These are phyloP conservation scores for Schoenoplectus triqueter DNA, from an alignment of 202 grass and related monocot genomes.

Conservation along the genomic window DNA sequence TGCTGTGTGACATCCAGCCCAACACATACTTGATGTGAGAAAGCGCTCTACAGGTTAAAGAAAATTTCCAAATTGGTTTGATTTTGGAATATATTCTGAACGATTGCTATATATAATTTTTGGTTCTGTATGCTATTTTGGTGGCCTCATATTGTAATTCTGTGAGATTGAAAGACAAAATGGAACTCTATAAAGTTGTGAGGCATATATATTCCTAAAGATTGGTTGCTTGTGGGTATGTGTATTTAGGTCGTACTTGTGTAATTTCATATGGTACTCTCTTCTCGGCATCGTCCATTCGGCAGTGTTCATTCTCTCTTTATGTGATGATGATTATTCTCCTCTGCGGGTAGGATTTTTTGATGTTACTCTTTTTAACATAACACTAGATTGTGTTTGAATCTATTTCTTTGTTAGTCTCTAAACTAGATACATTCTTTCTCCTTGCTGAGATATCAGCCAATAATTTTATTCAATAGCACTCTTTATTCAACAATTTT, in stretches of 20 bases:
- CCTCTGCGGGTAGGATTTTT: neutral
- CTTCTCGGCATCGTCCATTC: neutral
- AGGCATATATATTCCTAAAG: constrained; percentile 33
- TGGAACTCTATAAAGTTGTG: constrained; percentile 29
- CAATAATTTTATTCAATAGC: neutral
- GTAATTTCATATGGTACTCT: constrained; percentile 18
- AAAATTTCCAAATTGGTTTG: constrained; percentile 46
- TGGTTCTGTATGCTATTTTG: constrained; percentile 38
- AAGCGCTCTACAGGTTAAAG: neutral
- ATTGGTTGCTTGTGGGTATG: constrained; percentile 36
- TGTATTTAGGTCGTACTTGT: constrained; percentile 26
- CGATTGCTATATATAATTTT: constrained; percentile 60
- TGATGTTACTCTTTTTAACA: neutral
- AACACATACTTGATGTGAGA: constrained; percentile 65
- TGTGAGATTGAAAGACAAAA: constrained; percentile 32
- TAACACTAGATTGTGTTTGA: neutral
- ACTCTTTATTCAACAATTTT: neutral
- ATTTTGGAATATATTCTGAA: constrained; percentile 69
- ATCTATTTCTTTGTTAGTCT: neutral
- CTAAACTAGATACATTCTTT: neutral
- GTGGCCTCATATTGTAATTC: constrained; percentile 37
- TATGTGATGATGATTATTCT: constrained; percentile 6
- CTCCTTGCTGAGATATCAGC: neutral
- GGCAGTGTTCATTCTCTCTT: constrained; percentile 2
- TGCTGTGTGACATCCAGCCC: constrained; percentile 82